Conservation (phyloP, 495 filamentous ascomycete genomes). For the Aspergillus coremiiformis region DNA sequence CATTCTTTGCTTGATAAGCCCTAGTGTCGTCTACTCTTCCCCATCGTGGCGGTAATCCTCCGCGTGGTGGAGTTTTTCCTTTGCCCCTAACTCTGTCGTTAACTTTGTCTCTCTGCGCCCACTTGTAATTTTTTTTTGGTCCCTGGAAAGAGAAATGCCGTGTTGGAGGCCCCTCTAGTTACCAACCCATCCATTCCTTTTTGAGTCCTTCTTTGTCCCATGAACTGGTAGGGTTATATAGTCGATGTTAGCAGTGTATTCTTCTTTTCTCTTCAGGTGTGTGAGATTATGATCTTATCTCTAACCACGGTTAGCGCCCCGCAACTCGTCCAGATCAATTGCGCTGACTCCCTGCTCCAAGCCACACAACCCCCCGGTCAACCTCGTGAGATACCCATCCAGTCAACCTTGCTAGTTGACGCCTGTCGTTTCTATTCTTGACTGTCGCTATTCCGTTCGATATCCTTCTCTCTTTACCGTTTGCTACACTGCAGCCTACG, state of each 20-base stretch:
- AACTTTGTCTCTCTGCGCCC: background rate
- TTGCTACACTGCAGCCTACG: background rate
- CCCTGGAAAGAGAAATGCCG: background rate
- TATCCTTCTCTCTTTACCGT: background rate
- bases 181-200: background rate
- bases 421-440: background rate
- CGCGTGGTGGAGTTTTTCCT: background rate
- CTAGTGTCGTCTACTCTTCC: background rate
- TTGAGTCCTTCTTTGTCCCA: background rate
- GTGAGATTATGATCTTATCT: too few relatives aligned
- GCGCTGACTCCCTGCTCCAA: background rate
- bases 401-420: background rate
- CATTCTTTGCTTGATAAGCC: slow-evolving; percentile 12
- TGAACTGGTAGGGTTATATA: background rate
- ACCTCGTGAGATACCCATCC: slow-evolving; percentile 3
- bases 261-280: background rate
- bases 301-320: too few relatives aligned
- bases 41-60: background rate
- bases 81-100: background rate
- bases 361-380: background rate
- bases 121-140: background rate
- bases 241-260: background rate
- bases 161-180: background rate
- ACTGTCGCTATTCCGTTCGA: background rate
- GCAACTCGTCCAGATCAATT: background rate